Conservation (phyloP, 2,329 filamentous ascomycete genomes). For the Basipetospora chlamydospora region DNA sequence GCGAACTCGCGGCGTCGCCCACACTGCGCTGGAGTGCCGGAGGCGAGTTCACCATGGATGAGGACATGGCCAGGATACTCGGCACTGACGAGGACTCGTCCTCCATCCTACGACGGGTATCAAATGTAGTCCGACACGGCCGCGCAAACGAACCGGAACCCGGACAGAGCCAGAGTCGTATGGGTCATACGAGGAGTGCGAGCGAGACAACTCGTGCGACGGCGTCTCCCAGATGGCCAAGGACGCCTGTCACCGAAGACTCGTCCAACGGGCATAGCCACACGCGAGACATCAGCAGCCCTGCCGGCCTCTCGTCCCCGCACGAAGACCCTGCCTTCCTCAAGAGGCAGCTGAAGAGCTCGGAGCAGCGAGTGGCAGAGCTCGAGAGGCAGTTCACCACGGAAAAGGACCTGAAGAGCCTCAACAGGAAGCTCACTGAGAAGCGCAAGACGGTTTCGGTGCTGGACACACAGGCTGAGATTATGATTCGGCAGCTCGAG, state of each 20-base stretch:
- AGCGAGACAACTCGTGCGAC: slow-evolving; percentile 53
- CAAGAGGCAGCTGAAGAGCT: slow-evolving; percentile 63
- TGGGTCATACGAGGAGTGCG: slow-evolving; percentile 44
- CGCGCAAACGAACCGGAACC: slow-evolving; percentile 67
- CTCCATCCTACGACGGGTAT: slow-evolving; percentile 75
- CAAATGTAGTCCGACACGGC: slow-evolving; percentile 85
- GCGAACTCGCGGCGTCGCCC: slow-evolving; percentile 19
- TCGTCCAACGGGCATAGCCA: slow-evolving; percentile 28
- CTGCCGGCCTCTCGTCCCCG: slow-evolving; percentile 41
- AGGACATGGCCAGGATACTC: slow-evolving; percentile 84
- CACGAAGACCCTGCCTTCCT: slow-evolving; percentile 51
- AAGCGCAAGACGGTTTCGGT: slow-evolving; percentile 94
- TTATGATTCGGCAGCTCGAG: slow-evolving; percentile 85
- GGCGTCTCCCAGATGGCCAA: slow-evolving; percentile 54
- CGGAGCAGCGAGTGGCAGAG: slow-evolving; percentile 74
- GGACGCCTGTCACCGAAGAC: slow-evolving; percentile 48
- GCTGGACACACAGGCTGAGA: slow-evolving; percentile 84
- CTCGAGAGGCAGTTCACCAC: slow-evolving; percentile 63
- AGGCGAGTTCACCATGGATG: slow-evolving; percentile 84
- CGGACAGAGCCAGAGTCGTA: slow-evolving; percentile 15
- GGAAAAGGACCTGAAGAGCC: slow-evolving; percentile 53
- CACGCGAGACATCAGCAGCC: slow-evolving; percentile 54
- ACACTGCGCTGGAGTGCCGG: slow-evolving; percentile 63
- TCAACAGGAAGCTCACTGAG: slow-evolving; percentile 78
- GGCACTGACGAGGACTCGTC: slow-evolving; percentile 62